Conservation (phyloP, 805 yeast genomes). For the Brettanomyces bruxellensis region DNA sequence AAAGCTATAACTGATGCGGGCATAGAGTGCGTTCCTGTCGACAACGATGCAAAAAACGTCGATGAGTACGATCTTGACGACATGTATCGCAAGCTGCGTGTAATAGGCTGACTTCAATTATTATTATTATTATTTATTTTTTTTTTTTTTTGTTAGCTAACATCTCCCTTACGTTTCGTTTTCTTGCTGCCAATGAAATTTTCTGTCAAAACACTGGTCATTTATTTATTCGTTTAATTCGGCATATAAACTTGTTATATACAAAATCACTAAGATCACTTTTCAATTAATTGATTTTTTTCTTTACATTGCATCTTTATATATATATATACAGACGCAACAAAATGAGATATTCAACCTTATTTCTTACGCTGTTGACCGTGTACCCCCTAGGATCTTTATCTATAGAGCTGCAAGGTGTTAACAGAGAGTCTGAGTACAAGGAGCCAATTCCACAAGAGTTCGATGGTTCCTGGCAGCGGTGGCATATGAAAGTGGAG, state of each 20-base stretch:
- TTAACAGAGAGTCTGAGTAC: conserved; percentile 19
- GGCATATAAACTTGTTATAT: too few relatives aligned
- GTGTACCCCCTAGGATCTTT: not conserved
- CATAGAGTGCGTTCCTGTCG: conserved; percentile 37
- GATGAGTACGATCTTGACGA: conserved; percentile 34
- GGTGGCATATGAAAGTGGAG: conserved; percentile 87
- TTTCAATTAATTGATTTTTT: not conserved
- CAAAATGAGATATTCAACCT: too few relatives aligned
- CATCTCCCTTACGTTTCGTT: too few relatives aligned
- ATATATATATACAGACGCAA: too few relatives aligned
- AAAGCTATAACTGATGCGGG: conserved; percentile 31
- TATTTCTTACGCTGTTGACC: not conserved
- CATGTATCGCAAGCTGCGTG: conserved; percentile 14
- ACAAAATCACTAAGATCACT: too few relatives aligned
- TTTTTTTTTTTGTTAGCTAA: too few relatives aligned
- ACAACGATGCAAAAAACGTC: conserved; percentile 15
- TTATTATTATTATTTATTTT: too few relatives aligned
- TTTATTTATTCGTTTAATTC: too few relatives aligned
- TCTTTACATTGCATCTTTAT: not conserved
- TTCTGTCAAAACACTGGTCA: too few relatives aligned
- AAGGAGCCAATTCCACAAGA: conserved; percentile 38
- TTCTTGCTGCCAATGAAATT: too few relatives aligned
- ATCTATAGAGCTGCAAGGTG: conserved; percentile 1
- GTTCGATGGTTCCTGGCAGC: conserved; percentile 56
- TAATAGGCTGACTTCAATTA: not conserved